phyloP scores from a whole-genome alignment of 148 eudicot genomes.

The Vaccinium myrtillus region DNA sequence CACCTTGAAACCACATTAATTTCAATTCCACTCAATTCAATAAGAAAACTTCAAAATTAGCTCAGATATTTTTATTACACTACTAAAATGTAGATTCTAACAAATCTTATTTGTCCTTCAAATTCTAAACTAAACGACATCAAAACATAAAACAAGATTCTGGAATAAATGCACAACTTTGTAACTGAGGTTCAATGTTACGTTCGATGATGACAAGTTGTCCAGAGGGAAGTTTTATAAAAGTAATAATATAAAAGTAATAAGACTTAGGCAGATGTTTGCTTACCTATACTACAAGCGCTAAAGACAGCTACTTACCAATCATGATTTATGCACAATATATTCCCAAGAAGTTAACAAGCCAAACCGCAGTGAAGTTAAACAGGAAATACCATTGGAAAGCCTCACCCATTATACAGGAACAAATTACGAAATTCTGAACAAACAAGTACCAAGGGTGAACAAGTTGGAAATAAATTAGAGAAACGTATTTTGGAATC shows the following conservation, averaged over 20 bases:
- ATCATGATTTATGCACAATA: neutral
- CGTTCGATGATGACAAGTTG: neutral
- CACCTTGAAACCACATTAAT: neutral
- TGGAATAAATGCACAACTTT: neutral
- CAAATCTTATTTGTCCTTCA: neutral
- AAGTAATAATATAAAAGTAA: neutral
- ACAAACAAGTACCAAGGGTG: too few relatives aligned
- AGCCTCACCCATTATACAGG: too few relatives aligned
- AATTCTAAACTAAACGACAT: neutral
- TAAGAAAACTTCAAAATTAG: neutral
- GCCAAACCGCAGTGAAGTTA: neutral
- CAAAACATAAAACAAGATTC: neutral
- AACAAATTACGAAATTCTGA: too few relatives aligned
- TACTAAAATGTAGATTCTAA: neutral
- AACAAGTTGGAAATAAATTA: too few relatives aligned
- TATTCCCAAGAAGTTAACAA: neutral
- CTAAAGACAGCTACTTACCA: neutral
- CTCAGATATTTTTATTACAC: neutral
- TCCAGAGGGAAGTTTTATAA: neutral
- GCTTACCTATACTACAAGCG: neutral
- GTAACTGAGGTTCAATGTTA: neutral
- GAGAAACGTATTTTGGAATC: too few relatives aligned
- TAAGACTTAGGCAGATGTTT: neutral
- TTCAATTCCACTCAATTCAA: neutral
- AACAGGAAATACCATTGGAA: neutral